A percentile compares a stretch with the other conserved stretches of the same genome.
phyloP scores from a whole-genome alignment of 2,329 filamentous ascomycete genomes.

The Aspergillus hiratsukae region DNA sequence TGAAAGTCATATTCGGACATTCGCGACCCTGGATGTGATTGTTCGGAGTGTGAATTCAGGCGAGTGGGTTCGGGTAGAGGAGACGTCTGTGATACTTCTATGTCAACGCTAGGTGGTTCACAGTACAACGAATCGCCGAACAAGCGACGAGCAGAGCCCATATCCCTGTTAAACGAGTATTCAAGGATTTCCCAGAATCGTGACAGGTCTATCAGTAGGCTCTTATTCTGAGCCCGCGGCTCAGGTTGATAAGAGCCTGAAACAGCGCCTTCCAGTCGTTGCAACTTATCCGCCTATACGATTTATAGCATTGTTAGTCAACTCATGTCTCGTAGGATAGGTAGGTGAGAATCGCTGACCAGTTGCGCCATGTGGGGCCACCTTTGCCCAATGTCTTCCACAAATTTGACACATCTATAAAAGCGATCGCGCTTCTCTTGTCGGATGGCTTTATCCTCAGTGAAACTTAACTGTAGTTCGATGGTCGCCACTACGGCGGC shows the following conservation, averaged over 20 bases:
- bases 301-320: neutral
- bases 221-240: slow-evolving; percentile 30
- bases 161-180: slow-evolving; percentile 41
- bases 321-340: neutral
- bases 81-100: slow-evolving; percentile 42
- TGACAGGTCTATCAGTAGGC: slow-evolving; percentile 43
- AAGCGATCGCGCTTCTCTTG: slow-evolving; percentile 43
- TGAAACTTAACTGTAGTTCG: slow-evolving; percentile 51
- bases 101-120: slow-evolving; percentile 20
- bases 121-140: slow-evolving; percentile 40
- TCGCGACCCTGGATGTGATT: slow-evolving; percentile 8
- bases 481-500: slow-evolving; percentile 52
- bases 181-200: slow-evolving; percentile 49
- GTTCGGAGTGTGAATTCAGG: slow-evolving; percentile 22
- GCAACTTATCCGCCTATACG: slow-evolving; percentile 40
- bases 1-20: slow-evolving; percentile 18
- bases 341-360: slow-evolving; percentile 24
- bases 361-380: slow-evolving; percentile 46
- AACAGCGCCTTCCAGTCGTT: slow-evolving; percentile 42
- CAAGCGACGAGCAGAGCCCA: slow-evolving; percentile 32
- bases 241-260: slow-evolving; percentile 41
- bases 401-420: slow-evolving; percentile 43
- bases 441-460: slow-evolving; percentile 36
- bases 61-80: slow-evolving; percentile 43
- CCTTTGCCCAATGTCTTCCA: slow-evolving; percentile 36